phyloP scores from a whole-genome alignment of 345 rosid species.

The Populus simonii region DNA sequence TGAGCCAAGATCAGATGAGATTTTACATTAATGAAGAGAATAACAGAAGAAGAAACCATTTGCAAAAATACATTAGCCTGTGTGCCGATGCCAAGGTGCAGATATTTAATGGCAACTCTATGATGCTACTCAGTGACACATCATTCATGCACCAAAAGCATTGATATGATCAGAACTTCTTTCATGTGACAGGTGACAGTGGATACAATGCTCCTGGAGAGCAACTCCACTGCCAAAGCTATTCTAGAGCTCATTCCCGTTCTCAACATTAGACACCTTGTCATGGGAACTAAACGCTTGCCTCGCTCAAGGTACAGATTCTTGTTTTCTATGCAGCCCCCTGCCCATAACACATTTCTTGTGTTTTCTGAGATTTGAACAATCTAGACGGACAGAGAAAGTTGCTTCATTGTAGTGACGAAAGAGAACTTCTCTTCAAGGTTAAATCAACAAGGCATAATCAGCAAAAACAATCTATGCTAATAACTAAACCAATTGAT shows the following conservation, averaged over 20 bases:
- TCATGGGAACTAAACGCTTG: constrained; percentile 45
- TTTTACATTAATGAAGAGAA: constrained; percentile 54
- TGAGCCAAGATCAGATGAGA: constrained; percentile 49
- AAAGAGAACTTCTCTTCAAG: too few relatives aligned
- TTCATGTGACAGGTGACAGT: constrained; percentile 40
- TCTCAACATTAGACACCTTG: constrained; percentile 51
- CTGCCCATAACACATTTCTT: neutral
- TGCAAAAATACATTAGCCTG: constrained; percentile 52
- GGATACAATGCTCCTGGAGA: constrained; percentile 57
- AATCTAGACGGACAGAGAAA: neutral
- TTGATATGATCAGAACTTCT: neutral
- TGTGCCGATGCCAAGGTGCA: constrained; percentile 50
- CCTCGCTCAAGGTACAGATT: constrained; percentile 40
- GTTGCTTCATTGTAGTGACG: neutral
- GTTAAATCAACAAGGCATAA: too few relatives aligned
- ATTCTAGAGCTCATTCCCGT: constrained; percentile 60
- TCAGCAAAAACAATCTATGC: neutral
- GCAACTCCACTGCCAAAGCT: constrained; percentile 39
- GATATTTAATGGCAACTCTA: neutral
- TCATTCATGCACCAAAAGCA: neutral
- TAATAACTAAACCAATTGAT: neutral
- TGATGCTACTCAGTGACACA: neutral
- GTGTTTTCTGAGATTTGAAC: neutral
- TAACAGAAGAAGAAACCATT: constrained; percentile 46
- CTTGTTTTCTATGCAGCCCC: neutral